Percentiles rank a stretch among this genome's conserved stretches.
phyloP scores from a whole-genome alignment of 2,329 filamentous ascomycete genomes.

The Neocatenulostroma microsporum region DNA sequence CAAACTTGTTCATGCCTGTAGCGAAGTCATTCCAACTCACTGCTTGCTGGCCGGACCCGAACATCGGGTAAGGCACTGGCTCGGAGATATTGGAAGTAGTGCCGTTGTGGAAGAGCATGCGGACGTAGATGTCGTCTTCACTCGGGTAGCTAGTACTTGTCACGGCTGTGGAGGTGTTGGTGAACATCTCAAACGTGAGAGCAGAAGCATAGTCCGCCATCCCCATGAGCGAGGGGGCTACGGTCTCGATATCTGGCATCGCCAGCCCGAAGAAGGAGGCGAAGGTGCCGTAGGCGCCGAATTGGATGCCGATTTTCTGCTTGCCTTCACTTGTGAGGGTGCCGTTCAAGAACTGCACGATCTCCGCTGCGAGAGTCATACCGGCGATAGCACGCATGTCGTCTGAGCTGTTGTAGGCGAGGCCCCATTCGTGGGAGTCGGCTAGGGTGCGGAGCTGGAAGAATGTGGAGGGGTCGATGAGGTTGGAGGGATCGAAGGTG shows the following conservation, averaged over 20 bases:
- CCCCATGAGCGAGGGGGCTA: constrained; percentile 59
- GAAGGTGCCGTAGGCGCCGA: constrained; percentile 56
- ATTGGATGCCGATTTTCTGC: constrained; percentile 46
- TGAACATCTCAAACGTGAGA: constrained; percentile 69
- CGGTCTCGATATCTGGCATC: constrained; percentile 36
- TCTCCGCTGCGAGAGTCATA: constrained; percentile 42
- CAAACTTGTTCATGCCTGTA: constrained; percentile 55
- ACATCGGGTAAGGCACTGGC: constrained; percentile 52
- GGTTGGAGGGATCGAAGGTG: constrained; percentile 48
- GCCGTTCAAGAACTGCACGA: constrained; percentile 38
- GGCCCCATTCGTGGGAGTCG: constrained; percentile 70
- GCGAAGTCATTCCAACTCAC: constrained; percentile 65
- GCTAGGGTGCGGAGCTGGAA: constrained; percentile 64
- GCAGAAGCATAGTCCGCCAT: constrained; percentile 77
- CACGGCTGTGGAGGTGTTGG: constrained; percentile 39
- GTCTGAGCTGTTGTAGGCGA: constrained; percentile 65
- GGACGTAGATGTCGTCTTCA: constrained; percentile 47
- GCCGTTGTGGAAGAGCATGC: constrained; percentile 58
- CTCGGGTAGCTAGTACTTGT: constrained; percentile 30
- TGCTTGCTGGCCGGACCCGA: constrained; percentile 48
- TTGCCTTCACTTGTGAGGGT: constrained; percentile 33
- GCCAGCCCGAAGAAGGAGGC: constrained; percentile 55
- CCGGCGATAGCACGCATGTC: constrained; percentile 39
- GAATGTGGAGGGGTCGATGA: constrained; percentile 54
- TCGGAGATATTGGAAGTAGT: constrained; percentile 40